phyloP scores from a whole-genome alignment of 768 basidiomycete species.

The Clathrus columnatus region DNA sequence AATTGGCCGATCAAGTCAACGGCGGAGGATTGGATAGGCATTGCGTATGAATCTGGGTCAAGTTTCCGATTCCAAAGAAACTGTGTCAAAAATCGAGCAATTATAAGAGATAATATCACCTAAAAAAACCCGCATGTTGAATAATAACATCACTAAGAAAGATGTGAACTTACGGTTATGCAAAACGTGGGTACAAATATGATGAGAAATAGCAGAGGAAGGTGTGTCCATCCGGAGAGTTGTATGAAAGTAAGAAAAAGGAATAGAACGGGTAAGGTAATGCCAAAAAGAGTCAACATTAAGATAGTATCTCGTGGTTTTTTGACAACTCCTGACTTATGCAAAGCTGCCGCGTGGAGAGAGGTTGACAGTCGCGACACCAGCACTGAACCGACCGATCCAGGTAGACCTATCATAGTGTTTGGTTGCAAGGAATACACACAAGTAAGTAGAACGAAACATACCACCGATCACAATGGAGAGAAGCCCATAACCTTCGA shows the following conservation, averaged over 20 bases:
- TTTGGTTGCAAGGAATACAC: not conserved
- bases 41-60: slow-evolving; percentile 88
- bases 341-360: slow-evolving; percentile 54
- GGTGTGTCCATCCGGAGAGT: slow-evolving; percentile 67
- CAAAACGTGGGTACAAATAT: slow-evolving; percentile 67
- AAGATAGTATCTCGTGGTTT: not conserved
- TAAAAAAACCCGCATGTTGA: slow-evolving; percentile 22
- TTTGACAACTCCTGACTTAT: not conserved
- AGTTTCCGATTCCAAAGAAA: slow-evolving; percentile 69
- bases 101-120: slow-evolving; percentile 60
- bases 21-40: slow-evolving; percentile 86
- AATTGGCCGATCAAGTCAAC: slow-evolving; percentile 81
- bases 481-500: slow-evolving; percentile 80
- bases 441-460: slow-evolving; percentile 16
- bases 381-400: slow-evolving; percentile 83
- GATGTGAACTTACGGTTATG: slow-evolving; percentile 50
- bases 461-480: slow-evolving; percentile 81
- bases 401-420: slow-evolving; percentile 56
- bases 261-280: slow-evolving; percentile 76
- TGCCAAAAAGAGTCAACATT: slow-evolving; percentile 49
- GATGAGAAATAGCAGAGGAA: slow-evolving; percentile 59
- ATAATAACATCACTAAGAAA: not conserved
- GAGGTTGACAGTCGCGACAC: slow-evolving; percentile 87
- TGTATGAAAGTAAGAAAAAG: slow-evolving; percentile 62
- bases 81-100: slow-evolving; percentile 60